These are phyloP conservation scores for Aquilaria malaccensis DNA, from an alignment of 345 rosid species.

Conservation along the genomic window DNA sequence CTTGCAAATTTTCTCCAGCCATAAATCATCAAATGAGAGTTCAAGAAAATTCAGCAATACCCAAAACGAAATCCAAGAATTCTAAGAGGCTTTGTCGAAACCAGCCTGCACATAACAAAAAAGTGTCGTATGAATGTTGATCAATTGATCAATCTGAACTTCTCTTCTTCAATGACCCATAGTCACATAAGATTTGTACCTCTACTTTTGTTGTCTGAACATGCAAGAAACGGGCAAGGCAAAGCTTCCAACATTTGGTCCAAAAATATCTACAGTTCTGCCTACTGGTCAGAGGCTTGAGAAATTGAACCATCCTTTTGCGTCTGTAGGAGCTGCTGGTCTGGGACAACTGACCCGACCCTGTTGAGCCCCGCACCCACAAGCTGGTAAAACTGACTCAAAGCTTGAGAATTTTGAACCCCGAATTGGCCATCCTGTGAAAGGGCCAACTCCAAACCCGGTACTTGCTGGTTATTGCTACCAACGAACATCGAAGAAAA, in stretches of 20 bases:
- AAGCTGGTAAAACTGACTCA: slow-evolving; percentile 52
- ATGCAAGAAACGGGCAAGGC: slow-evolving; percentile 1
- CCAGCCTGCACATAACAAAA: too few species aligned
- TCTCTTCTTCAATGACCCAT: too few species aligned
- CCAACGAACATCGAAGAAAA: slow-evolving; percentile 44
- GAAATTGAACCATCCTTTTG: slow-evolving; percentile 37
- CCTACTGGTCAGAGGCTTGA: slow-evolving; percentile 42
- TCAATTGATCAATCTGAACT: too few species aligned
- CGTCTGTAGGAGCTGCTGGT: slow-evolving; percentile 21
- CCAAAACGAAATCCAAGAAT: too few species aligned
- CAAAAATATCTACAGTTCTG: slow-evolving; percentile 8
- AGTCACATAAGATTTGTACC: background rate
- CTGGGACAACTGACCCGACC: slow-evolving; percentile 25
- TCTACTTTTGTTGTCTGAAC: slow-evolving; percentile 12
- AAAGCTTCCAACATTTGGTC: slow-evolving; percentile 5
- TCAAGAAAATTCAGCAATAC: too few species aligned
- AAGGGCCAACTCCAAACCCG: slow-evolving; percentile 59
- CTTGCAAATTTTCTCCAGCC: too few species aligned
- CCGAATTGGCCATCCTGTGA: slow-evolving; percentile 57
- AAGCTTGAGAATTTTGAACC: slow-evolving; percentile 41
- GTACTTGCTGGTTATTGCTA: slow-evolving; percentile 33
- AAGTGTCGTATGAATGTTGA: too few species aligned
- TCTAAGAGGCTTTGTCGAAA: too few species aligned
- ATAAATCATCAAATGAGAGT: too few species aligned
- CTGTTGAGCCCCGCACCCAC: slow-evolving; percentile 38